phyloP scores from a whole-genome alignment of 2,329 filamentous ascomycete species.

The Celoporthe dispersa region DNA sequence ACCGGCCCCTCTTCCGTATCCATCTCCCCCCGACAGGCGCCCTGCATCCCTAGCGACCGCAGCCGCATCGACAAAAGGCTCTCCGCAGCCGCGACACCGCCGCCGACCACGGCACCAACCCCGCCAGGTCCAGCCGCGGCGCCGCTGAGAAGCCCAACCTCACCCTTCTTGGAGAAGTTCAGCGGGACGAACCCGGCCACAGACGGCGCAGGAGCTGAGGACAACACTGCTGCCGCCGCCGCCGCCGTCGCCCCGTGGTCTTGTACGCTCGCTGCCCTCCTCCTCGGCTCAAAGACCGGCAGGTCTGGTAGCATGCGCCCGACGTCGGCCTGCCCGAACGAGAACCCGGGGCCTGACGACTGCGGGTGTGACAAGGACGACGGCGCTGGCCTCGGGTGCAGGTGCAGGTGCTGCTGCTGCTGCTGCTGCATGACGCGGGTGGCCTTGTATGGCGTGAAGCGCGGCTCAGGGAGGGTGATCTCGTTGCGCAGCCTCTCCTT shows the following conservation, averaged over 20 bases:
- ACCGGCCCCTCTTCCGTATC: background rate
- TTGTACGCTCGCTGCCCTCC: slow-evolving; percentile 19
- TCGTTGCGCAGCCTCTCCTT: slow-evolving; percentile 93
- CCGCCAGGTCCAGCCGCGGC: slow-evolving; percentile 19
- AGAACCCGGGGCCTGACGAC: slow-evolving; percentile 58
- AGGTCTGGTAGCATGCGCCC: slow-evolving; percentile 12
- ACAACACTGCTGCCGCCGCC: background rate
- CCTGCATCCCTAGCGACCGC: slow-evolving; percentile 61
- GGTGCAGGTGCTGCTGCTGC: slow-evolving; percentile 3
- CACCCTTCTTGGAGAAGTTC: slow-evolving; percentile 36
- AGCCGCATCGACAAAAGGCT: slow-evolving; percentile 73
- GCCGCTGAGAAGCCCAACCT: slow-evolving; percentile 34
- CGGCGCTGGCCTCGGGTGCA: slow-evolving; percentile 40
- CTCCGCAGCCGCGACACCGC: slow-evolving; percentile 55
- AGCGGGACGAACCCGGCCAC: slow-evolving; percentile 33
- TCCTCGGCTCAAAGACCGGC: slow-evolving; percentile 12
- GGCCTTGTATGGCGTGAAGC: slow-evolving; percentile 83
- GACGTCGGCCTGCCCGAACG: slow-evolving; percentile 36
- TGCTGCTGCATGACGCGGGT: slow-evolving; percentile 53
- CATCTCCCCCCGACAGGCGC: background rate
- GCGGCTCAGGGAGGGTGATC: slow-evolving; percentile 84
- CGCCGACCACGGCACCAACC: slow-evolving; percentile 45
- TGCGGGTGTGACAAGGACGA: slow-evolving; percentile 32
- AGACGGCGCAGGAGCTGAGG: slow-evolving; percentile 6
- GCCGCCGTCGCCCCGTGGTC: slow-evolving; percentile 3